Conservation (phyloP, 2,329 filamentous ascomycete genomes). For the Leptographium radiaticola region DNA sequence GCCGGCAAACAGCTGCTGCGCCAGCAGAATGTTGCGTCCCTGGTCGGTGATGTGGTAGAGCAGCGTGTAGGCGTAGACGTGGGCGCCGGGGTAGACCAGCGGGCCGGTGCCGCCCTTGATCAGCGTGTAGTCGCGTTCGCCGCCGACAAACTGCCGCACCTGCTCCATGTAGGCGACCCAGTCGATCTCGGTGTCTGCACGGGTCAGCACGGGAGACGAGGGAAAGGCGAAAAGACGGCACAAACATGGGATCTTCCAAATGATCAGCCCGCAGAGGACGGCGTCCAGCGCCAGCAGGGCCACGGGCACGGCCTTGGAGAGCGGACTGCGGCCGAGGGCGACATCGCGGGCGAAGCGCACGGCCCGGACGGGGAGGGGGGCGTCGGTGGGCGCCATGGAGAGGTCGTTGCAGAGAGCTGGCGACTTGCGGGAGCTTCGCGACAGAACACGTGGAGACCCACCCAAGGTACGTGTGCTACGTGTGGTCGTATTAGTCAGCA, state of each 20-base stretch:
- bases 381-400: slow-evolving; percentile 6
- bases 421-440: too few species aligned
- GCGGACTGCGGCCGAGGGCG: slow-evolving; percentile 32
- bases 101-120: slow-evolving; percentile 85
- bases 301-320: slow-evolving; percentile 39
- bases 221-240: slow-evolving; percentile 2
- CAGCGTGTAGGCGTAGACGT: slow-evolving; percentile 79
- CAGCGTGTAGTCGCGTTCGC: slow-evolving; percentile 77
- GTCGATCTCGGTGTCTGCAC: slow-evolving; percentile 84
- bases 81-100: slow-evolving; percentile 85
- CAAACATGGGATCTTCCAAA: slow-evolving; percentile 76
- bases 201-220: not conserved
- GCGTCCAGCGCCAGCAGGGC: slow-evolving; percentile 59
- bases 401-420: not conserved
- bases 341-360: slow-evolving; percentile 26
- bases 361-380: slow-evolving; percentile 13
- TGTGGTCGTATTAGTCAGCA: too few species aligned
- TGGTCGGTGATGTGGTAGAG: slow-evolving; percentile 67
- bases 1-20: slow-evolving; percentile 71
- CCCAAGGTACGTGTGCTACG: too few species aligned
- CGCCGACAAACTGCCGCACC: slow-evolving; percentile 61
- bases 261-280: slow-evolving; percentile 57
- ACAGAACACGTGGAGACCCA: too few species aligned
- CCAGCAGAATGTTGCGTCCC: slow-evolving; percentile 62
- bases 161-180: slow-evolving; percentile 98